phyloP scores from a whole-genome alignment of 2,329 filamentous ascomycete genomes.

The Aureobasidium vineae region DNA sequence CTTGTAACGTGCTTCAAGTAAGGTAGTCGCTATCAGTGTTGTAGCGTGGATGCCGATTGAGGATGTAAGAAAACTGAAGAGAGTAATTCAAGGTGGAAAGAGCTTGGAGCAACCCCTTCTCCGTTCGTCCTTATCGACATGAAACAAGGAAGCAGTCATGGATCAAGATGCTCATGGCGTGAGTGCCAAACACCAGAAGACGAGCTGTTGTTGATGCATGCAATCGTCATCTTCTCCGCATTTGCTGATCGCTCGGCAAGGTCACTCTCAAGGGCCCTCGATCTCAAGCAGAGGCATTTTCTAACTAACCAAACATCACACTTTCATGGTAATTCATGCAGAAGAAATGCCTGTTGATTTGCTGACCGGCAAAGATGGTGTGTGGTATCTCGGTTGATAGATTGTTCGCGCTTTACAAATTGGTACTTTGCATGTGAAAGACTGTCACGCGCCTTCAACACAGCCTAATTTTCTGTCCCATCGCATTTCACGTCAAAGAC shows the following conservation, averaged over 20 bases:
- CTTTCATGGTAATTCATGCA: not conserved
- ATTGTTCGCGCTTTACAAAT: not conserved
- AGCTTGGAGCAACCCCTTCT: not conserved
- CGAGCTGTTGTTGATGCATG: conserved; percentile 9
- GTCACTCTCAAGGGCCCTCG: not conserved
- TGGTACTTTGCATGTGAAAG: conserved; percentile 16
- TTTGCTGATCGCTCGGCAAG: conserved; percentile 5
- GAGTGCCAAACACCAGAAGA: not conserved
- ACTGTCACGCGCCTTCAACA: conserved; percentile 9
- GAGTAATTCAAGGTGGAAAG: not conserved
- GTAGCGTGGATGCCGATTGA: not conserved
- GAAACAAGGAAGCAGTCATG: conserved; percentile 13
- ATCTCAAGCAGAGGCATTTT: not conserved
- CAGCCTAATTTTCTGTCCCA: too few relatives aligned
- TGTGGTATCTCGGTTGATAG: not conserved
- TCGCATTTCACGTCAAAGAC: not conserved
- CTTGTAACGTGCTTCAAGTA: not conserved
- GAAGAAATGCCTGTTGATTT: not conserved
- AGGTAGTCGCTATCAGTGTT: not conserved
- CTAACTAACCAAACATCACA: not conserved
- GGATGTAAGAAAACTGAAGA: not conserved
- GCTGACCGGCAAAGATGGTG: not conserved
- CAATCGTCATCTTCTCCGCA: conserved; percentile 22
- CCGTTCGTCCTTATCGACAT: not conserved
- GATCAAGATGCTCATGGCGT: conserved; percentile 1